Evolutionary conservation across 495 filamentous ascomycete genomes (phyloP), one percentile per base, ranked within the genome.

Genomic region (Hyaloscypha hepaticicola): DNA sequence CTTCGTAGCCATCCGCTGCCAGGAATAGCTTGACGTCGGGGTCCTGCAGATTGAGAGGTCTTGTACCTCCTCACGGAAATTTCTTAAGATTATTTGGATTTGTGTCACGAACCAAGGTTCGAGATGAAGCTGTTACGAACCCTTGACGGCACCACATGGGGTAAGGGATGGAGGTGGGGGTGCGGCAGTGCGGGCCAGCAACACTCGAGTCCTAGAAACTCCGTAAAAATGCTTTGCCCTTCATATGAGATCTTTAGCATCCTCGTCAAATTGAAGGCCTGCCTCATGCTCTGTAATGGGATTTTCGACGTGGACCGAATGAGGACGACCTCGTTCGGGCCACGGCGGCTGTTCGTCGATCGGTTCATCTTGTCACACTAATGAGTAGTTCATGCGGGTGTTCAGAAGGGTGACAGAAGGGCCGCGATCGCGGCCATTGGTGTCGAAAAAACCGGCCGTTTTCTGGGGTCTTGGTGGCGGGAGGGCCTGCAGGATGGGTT

Each of bases 11-110:
- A 57, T 34, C 68, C 68, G 68, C 64, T 33, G 55, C 50, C 45
- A 55, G 66, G 9, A 53, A 63, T 66, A 64, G 53, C 51, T 48
- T 69, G 68, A 70, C 64, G 52, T 60, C 68, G 68, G 68, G 59
- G 19, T 61, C 68, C 64, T 70, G 68, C 68, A 70, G 55, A 29
- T 24, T 16, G 25, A 45, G 24, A 22, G 25, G 48, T 58, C 45
- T 60, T 65, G 57, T 62, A 38, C 34, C 55, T 34, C 26, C 33
- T 21, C 11, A 64, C 29, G 51, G 33, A 55, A 62, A 58, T 29
- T 65, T 60, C 45, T 52, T 50, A n/a, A 60, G 38, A 64, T 64
- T 58, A 41, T 51, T 41, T 22, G 38, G 48, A 52, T 58, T 50
- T 58, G 25, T 24, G 21, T 52, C 28, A 51, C 33, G 41, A 33